These are phyloP conservation scores for Xylariaceae sp. DNA, from an alignment of 2,329 filamentous ascomycete genomes.

Conservation along the genomic window DNA sequence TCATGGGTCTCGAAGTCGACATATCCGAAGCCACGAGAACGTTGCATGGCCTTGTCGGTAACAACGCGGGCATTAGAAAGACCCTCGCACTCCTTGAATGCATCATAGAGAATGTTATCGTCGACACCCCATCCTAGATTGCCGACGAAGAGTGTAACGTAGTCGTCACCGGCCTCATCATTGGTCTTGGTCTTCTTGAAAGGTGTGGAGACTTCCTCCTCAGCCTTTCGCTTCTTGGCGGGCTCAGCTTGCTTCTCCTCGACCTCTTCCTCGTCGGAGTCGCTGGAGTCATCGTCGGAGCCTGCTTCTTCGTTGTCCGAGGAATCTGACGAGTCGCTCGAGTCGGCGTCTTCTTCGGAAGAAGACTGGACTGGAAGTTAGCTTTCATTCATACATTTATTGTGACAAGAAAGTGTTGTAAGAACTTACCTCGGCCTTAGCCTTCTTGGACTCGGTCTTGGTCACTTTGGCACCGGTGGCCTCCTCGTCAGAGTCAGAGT, in stretches of 20 bases:
- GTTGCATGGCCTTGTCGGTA: conserved; percentile 73
- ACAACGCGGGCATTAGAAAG: conserved; percentile 73
- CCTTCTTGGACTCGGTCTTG: conserved; percentile 23
- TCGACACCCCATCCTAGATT: conserved; percentile 90
- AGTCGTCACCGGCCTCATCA: conserved; percentile 40
- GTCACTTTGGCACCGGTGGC: conserved; percentile 20
- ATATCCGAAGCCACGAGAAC: conserved; percentile 90
- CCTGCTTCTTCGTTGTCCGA: conserved; percentile 2
- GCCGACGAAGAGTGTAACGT: conserved; percentile 78
- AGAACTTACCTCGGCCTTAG: conserved; percentile 29
- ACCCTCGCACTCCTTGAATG: conserved; percentile 77
- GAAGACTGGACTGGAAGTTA: conserved; percentile 14
- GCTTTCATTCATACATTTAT: background rate
- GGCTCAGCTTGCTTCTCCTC: conserved; percentile 24
- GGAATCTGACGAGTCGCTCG: conserved; percentile 9
- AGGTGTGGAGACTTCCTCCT: conserved; percentile 22
- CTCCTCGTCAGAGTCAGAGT: conserved; percentile 26
- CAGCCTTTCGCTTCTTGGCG: conserved; percentile 43
- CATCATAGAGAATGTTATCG: conserved; percentile 73
- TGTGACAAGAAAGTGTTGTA: background rate
- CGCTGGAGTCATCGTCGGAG: conserved; percentile 29
- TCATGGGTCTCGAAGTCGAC: conserved; percentile 74
- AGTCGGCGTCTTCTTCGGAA: conserved; percentile 3
- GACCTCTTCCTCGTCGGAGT: conserved; percentile 31
- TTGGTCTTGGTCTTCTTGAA: conserved; percentile 20